A percentile compares a stretch with the other conserved stretches of the same genome.
These are phyloP conservation scores for Ganoderma leucocontextum DNA, from an alignment of 1,284 basidiomycete species.

Conservation along the genomic window DNA sequence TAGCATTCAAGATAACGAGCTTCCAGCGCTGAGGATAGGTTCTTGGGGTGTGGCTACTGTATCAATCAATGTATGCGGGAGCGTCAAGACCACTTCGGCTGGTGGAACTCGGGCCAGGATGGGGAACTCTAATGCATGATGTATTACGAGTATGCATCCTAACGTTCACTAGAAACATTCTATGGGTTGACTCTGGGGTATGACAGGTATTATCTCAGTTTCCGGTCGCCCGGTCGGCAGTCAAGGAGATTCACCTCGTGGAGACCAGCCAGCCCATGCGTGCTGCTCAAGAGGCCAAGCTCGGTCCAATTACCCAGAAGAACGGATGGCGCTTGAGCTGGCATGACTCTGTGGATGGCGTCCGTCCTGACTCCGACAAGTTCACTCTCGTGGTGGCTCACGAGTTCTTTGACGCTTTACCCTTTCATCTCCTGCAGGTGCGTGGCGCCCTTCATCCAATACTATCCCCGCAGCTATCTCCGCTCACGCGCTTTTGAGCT, in stretches of 20 bases:
- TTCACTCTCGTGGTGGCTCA: constrained; percentile 95
- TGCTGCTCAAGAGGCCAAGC: constrained; percentile 66
- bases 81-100: constrained; percentile 67
- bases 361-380: constrained; percentile 59
- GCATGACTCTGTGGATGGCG: constrained; percentile 78
- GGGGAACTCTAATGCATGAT: constrained; percentile 93
- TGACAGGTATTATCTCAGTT: constrained; percentile 64
- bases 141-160: constrained; percentile 76
- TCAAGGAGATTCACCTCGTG: constrained; percentile 77
- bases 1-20: constrained; percentile 47
- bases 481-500: constrained; percentile 5
- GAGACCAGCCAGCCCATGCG: constrained; percentile 82
- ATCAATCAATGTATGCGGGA: constrained; percentile 76
- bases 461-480: constrained; percentile 10
- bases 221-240: constrained; percentile 46
- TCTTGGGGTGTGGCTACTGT: constrained; percentile 86
- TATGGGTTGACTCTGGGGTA: constrained; percentile 24
- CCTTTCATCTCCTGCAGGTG: constrained; percentile 91
- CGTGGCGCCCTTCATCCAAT: constrained; percentile 22
- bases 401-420: constrained; percentile 98
- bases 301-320: constrained; percentile 46
- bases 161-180: neutral
- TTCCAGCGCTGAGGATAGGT: constrained; percentile 59
- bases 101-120: constrained; percentile 94
- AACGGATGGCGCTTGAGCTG: constrained; percentile 63